Base-by-base conservation (phyloP, 768 basidiomycete species). In the Leccinum subgranulosum region DNA sequence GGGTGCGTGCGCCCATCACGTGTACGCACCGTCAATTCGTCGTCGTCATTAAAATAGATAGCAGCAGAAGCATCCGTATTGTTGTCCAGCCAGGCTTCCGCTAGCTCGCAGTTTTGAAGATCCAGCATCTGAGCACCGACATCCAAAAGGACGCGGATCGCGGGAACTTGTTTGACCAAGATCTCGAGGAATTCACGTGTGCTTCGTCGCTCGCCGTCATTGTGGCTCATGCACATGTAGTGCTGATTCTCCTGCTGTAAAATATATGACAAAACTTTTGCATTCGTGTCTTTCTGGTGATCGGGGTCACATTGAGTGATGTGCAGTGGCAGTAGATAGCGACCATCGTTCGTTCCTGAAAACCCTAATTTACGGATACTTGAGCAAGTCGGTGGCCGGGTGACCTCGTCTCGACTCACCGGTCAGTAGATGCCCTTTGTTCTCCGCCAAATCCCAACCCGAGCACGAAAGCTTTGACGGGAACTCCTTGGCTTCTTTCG, bases 71-170 rank as follows among this genome's bases (percentile, higher is more conserved):
- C 60, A 27, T 70, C 59, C 2, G 59, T 54, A 2, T 49, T 51
- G 14, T 67, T 60, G 1, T 23, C 4, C 3, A 67, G 46, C 66
- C 64, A 68, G 0, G 8, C 39, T 33, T 45, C n/a, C 4, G 72
- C 78, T 1, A 83, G 45, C 14, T 77, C 66, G 1, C 60, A 36
- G 58, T 80, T 83, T 15, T 70, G 67, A 52, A 80, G 62, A 34
- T 82, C 81, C 14, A 84, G 66, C 67, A 84, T 77, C 58, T 84
- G 82, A 0, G 82, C 83, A 0, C 82, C 83, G 21, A 84, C 80
- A 51, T 83, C 82, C 14, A 83, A 64, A 6, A 84, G 62, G 10
- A 83, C 80, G 11, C 71, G 71, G 15, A 82, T 70, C 19, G 69
- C 62, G 3, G 76, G 76, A 0, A 50, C 46, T 41, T 77, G 71